Base-by-base conservation (phyloP, 768 basidiomycete genomes). In the Amanita rubescens region DNA sequence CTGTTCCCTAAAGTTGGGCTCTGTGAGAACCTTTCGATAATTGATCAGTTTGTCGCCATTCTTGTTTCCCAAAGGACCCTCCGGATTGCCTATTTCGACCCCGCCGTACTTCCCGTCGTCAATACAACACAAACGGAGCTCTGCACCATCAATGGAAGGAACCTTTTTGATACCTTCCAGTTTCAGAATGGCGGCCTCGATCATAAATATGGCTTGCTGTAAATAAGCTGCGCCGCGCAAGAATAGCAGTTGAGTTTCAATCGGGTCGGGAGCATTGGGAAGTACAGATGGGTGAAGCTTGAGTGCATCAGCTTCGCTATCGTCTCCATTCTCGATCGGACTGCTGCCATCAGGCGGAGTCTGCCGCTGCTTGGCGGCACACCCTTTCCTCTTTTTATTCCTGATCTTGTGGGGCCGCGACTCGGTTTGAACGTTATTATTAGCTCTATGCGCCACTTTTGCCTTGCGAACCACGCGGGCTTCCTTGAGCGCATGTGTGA, bases 221-320 rank as follows among this genome's bases (percentile, higher is more conserved):
- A 94, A 75, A 67, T 89, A 85, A 2, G 90, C 83, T 3, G 89
- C 84, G 2, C 87, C 92, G 43, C 92, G 84, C 25, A 90, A 72
- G 70, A 94, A 94, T 27, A 91, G 69, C 20, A 89, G 71, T 61
- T 94, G 92, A 0, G 82, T 84, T 63, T 94, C 92, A 52, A 94
- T 82, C 34, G 93, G 89, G 54, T 92, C 88, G 0, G 92, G 91
- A 10, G 89, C 85, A 57, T 86, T 82, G 4, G 87, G 84, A 3
- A 81, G 76, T 30, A 82, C 77, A 5, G 88, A 90, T 3, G 86
- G 83, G 62, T 90, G 89, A n/a, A 84, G 65, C 35, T 75, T 64
- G 15, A 75, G 65, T 0, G 72, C 69, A 48, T 81, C 84, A 12
- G 73, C 76, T 50, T 81, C 80, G n/a, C 63, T 59, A n/a, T 84